Conservation (phyloP, 176 grass and related monocot species). For the Phoenix dactylifera region DNA sequence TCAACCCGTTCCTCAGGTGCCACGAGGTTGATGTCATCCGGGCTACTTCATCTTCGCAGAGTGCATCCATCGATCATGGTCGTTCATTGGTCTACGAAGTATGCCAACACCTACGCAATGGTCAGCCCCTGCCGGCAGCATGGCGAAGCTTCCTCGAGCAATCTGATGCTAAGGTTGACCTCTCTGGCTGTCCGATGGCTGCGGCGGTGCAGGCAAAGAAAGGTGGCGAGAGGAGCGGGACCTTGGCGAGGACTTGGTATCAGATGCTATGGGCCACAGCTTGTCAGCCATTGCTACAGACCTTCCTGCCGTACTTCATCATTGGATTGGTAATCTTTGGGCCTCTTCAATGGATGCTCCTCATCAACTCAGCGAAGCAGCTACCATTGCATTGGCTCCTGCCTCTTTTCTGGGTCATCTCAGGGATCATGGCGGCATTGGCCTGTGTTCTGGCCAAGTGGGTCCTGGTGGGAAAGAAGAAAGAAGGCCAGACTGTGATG, state of each 20-base stretch:
- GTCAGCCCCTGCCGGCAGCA: conserved; percentile 35
- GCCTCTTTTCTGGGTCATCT: conserved; percentile 36
- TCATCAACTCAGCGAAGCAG: neutral
- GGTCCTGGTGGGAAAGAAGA: conserved; percentile 35
- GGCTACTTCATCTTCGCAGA: conserved; percentile 49
- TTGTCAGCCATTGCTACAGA: conserved; percentile 65
- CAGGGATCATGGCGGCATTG: conserved; percentile 23
- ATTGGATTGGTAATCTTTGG: conserved; percentile 38
- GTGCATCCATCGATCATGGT: conserved; percentile 63
- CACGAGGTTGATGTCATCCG: conserved; percentile 50
- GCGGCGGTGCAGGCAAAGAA: neutral
- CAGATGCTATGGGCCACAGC: conserved; percentile 48
- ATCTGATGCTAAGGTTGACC: conserved; percentile 49
- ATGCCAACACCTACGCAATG: conserved; percentile 43
- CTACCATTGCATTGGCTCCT: conserved; percentile 33
- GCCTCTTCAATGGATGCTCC: conserved; percentile 20
- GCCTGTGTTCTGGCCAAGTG: conserved; percentile 38
- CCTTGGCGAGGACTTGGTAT: conserved; percentile 41
- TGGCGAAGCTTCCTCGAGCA: conserved; percentile 59
- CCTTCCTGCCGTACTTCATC: conserved; percentile 29
- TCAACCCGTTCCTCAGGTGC: conserved; percentile 63
- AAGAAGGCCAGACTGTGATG: conserved; percentile 36
- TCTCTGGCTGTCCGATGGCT: conserved; percentile 40
- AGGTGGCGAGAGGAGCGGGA: conserved; percentile 16
- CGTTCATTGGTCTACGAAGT: conserved; percentile 58